These are phyloP conservation scores for Yamadazyma oceani DNA, from an alignment of 1,139 yeast species.

Conservation along the genomic window DNA sequence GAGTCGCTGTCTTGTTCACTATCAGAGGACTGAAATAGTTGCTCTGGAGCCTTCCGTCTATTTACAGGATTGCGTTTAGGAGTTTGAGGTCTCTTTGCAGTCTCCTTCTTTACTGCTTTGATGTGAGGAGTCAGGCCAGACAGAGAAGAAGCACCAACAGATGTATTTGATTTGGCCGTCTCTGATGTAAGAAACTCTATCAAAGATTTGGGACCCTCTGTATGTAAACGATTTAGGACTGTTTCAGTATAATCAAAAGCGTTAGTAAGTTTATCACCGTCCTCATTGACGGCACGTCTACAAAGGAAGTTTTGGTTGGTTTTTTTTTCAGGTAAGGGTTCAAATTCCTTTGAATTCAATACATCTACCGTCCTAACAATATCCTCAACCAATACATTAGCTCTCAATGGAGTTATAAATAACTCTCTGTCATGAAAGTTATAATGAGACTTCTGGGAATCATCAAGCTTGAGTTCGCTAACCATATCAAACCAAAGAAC, in stretches of 20 bases:
- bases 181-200: background rate
- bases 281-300: conserved; percentile 37
- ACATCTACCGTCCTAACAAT: conserved; percentile 4
- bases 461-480: background rate
- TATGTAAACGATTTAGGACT: background rate
- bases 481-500: conserved; percentile 36
- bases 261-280: conserved; percentile 25
- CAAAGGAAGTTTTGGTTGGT: conserved; percentile 23
- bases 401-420: conserved; percentile 40
- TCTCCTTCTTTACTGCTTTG: conserved; percentile 2
- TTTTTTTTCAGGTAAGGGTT: background rate
- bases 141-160: too few relatives aligned
- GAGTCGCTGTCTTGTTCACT: background rate
- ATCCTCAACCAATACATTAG: conserved; percentile 28
- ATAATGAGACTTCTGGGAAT: background rate
- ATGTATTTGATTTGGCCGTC: too few relatives aligned
- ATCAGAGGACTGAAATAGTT: background rate
- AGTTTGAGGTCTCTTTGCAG: conserved; percentile 6
- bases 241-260: conserved; percentile 2
- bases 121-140: background rate
- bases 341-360: background rate
- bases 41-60: conserved; percentile 1
- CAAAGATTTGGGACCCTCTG: background rate
- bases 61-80: background rate
- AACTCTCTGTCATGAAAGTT: conserved; percentile 30